Percentiles rank a stretch among this genome's conserved stretches.
Evolutionary conservation across 805 yeast genomes (phyloP).

Genomic region (Isabelozyma heimii): DNA sequence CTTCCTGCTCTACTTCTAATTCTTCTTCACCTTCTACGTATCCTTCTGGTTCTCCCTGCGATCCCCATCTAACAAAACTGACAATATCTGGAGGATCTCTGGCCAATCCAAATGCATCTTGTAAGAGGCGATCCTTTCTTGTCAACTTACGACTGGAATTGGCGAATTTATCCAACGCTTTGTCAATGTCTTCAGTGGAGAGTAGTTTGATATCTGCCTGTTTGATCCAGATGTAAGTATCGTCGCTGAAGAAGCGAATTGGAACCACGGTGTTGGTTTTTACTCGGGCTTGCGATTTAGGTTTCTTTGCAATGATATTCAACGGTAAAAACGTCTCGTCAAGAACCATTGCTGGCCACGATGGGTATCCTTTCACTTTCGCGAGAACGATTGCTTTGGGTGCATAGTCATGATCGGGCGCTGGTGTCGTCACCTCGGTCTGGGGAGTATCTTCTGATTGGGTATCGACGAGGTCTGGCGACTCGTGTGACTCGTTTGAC

Average conservation of each 20-base stretch:
- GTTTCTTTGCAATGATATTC: slow-evolving; percentile 47
- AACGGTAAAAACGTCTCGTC: slow-evolving; percentile 60
- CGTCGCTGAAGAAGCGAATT: slow-evolving; percentile 72
- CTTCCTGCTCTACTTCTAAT: neutral
- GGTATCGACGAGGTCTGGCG: neutral
- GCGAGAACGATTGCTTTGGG: slow-evolving; percentile 49
- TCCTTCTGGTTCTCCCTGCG: slow-evolving; percentile 41
- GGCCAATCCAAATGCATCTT: slow-evolving; percentile 54
- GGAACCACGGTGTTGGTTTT: slow-evolving; percentile 22
- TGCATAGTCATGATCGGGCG: neutral
- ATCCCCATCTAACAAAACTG: slow-evolving; percentile 38
- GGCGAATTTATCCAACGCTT: slow-evolving; percentile 21
- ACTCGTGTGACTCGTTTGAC: neutral
- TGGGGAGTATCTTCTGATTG: neutral
- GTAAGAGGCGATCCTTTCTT: slow-evolving; percentile 44
- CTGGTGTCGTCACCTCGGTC: neutral
- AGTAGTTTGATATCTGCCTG: slow-evolving; percentile 49
- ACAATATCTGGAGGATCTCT: slow-evolving; percentile 42
- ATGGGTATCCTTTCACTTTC: slow-evolving; percentile 81
- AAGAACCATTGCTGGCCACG: slow-evolving; percentile 88
- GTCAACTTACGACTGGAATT: slow-evolving; percentile 18
- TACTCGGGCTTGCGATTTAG: slow-evolving; percentile 35
- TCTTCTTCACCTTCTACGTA: slow-evolving; percentile 20
- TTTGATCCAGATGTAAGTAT: slow-evolving; percentile 68
- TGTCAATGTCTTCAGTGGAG: slow-evolving; percentile 37